These are phyloP conservation scores for Diutina catenulata DNA, from an alignment of 1,139 yeast species.

Conservation along the genomic window DNA sequence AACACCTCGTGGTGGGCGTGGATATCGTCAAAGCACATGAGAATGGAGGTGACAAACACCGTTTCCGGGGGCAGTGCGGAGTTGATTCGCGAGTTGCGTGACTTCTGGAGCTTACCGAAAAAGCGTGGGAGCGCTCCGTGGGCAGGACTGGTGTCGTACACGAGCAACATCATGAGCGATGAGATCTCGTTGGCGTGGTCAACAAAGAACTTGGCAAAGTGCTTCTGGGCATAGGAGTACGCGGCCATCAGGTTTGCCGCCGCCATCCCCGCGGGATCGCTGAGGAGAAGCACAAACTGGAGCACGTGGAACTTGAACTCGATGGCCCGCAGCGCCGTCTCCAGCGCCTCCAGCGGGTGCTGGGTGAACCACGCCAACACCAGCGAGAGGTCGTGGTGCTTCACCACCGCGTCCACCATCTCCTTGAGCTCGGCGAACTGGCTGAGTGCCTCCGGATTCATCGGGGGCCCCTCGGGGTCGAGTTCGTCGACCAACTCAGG, in stretches of 20 bases:
- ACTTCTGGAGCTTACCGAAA: constrained; percentile 12
- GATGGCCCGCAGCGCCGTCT: constrained; percentile 12
- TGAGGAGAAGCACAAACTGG: constrained; percentile 37
- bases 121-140: too few relatives aligned
- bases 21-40: constrained; percentile 28
- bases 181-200: constrained; percentile 34
- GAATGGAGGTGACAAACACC: constrained; percentile 29
- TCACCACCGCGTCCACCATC: constrained; percentile 25
- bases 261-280: constrained; percentile 11
- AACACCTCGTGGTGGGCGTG: constrained; percentile 21
- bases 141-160: constrained; percentile 17
- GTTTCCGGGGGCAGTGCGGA: constrained; percentile 14
- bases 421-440: constrained; percentile 22
- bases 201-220: constrained; percentile 36
- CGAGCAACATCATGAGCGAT: constrained; percentile 38
- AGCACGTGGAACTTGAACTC: constrained; percentile 58
- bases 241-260: constrained; percentile 30
- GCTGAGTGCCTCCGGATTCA: constrained; percentile 15
- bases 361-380: constrained; percentile 27
- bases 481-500: constrained; percentile 20
- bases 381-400: constrained; percentile 21
- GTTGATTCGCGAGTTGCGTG: constrained; percentile 9
- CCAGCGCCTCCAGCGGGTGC: neutral
- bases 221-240: constrained; percentile 40
- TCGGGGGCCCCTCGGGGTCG: constrained; percentile 9